Conservation (phyloP, 1,284 basidiomycete genomes). For the Melampsora occidentalis region DNA sequence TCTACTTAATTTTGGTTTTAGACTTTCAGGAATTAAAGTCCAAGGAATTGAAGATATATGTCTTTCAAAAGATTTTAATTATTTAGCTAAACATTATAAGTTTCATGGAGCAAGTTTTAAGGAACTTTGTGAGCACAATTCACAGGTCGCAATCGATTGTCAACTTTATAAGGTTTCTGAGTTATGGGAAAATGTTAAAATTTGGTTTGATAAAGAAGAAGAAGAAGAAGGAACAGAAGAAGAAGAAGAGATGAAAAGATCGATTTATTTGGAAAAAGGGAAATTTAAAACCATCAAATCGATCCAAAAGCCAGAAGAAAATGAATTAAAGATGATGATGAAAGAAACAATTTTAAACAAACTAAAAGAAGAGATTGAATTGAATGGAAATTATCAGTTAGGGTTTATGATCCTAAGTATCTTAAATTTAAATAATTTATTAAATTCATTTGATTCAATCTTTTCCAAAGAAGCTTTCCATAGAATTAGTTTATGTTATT, state of each 20-base stretch:
- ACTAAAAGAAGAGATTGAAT: slow-evolving; percentile 20
- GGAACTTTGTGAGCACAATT: too few species aligned
- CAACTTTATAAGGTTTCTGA: too few species aligned
- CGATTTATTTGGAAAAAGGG: too few species aligned
- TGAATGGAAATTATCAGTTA: slow-evolving; percentile 30
- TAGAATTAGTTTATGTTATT: not conserved
- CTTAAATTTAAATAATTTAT: slow-evolving; percentile 17
- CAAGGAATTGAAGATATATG: slow-evolving; percentile 12
- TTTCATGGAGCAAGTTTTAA: too few species aligned
- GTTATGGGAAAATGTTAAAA: slow-evolving; percentile 25
- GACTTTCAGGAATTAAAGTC: slow-evolving; percentile 12
- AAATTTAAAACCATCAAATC: too few species aligned
- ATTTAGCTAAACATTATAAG: too few species aligned
- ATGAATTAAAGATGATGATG: slow-evolving; percentile 15
- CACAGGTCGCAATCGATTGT: too few species aligned
- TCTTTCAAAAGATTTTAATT: slow-evolving; percentile 9
- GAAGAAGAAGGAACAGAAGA: slow-evolving; percentile 24
- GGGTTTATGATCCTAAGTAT: slow-evolving; percentile 27
- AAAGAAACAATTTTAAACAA: slow-evolving; percentile 35
- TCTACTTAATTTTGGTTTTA: not conserved
- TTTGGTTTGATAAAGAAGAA: slow-evolving; percentile 31
- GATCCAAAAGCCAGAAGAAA: too few species aligned
- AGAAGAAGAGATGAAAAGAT: slow-evolving; percentile 5
- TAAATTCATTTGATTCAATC: not conserved
- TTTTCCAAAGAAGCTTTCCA: not conserved